These are phyloP conservation scores for Purpureocillium takamizusanense DNA, from an alignment of 2,329 filamentous ascomycete species.

Conservation along the genomic window DNA sequence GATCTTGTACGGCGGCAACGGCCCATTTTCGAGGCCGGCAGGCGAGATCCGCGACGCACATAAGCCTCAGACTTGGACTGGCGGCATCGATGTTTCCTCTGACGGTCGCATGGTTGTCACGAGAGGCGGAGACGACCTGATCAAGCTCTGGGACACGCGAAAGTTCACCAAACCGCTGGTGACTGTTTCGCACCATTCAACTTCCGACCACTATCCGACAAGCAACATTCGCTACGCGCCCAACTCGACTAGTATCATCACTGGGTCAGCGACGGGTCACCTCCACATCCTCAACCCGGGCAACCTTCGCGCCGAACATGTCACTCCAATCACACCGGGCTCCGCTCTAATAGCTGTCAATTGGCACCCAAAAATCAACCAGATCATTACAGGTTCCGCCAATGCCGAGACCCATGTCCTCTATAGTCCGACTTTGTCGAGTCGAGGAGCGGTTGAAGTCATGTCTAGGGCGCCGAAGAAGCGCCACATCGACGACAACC, in stretches of 20 bases:
- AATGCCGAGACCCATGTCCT: constrained; percentile 85
- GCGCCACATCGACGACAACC: constrained; percentile 90
- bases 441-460: constrained; percentile 72
- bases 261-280: constrained; percentile 76
- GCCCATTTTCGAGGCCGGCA: constrained; percentile 71
- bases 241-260: constrained; percentile 74
- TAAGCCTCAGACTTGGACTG: constrained; percentile 76
- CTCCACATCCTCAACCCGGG: constrained; percentile 91
- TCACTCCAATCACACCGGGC: constrained; percentile 81
- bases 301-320: constrained; percentile 73
- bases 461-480: constrained; percentile 93
- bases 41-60: constrained; percentile 83
- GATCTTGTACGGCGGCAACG: constrained; percentile 86
- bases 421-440: constrained; percentile 79
- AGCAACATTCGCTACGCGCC: constrained; percentile 87
- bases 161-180: constrained; percentile 91
- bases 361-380: constrained; percentile 93
- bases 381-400: constrained; percentile 88
- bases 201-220: constrained; percentile 73
- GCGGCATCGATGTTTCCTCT: constrained; percentile 80
- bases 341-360: constrained; percentile 74
- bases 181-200: constrained; percentile 69
- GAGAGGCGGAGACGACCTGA: constrained; percentile 79
- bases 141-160: constrained; percentile 94
- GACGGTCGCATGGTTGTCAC: constrained; percentile 89